Conservation (phyloP, 1,139 yeast species). For the Geotrichum bryndzae region DNA sequence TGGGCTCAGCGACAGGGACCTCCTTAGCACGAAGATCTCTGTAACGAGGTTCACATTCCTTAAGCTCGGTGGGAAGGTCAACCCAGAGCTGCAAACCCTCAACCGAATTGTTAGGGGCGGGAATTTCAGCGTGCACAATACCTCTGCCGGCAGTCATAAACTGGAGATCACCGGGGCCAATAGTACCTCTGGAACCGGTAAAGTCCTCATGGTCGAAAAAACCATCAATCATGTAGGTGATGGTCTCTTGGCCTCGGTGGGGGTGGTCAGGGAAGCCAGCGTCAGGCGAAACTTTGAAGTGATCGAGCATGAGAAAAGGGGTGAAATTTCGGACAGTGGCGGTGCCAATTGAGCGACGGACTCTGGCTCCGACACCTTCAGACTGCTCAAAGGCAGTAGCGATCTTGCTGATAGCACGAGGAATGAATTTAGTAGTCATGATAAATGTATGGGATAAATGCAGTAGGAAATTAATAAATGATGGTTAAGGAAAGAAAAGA, state of each 20-base stretch:
- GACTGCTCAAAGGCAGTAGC: constrained; percentile 66
- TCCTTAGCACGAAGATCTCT: constrained; percentile 66
- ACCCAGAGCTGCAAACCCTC: constrained; percentile 82
- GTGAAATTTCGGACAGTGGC: constrained; percentile 62
- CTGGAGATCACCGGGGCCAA: constrained; percentile 82
- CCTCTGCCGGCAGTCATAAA: constrained; percentile 95
- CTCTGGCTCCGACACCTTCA: constrained; percentile 86
- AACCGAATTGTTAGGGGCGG: constrained; percentile 40
- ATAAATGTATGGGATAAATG: not conserved
- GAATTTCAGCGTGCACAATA: constrained; percentile 81
- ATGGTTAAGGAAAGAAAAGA: not conserved
- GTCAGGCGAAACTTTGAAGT: constrained; percentile 53
- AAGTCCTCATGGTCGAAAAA: constrained; percentile 87
- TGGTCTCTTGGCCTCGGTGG: constrained; percentile 86
- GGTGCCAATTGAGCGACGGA: constrained; percentile 75
- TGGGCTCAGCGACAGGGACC: constrained; percentile 59
- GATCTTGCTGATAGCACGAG: constrained; percentile 53
- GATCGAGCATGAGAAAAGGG: constrained; percentile 83
- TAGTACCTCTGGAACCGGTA: constrained; percentile 73
- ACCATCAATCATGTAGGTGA: constrained; percentile 68
- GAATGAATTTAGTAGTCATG: constrained; percentile 13
- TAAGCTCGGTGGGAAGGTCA: constrained; percentile 65
- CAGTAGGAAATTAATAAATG: not conserved
- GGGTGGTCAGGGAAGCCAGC: constrained; percentile 96
- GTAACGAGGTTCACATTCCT: constrained; percentile 64